Conservation (phyloP, 202 grass and related monocot species). For the Saccharum hybrid region DNA sequence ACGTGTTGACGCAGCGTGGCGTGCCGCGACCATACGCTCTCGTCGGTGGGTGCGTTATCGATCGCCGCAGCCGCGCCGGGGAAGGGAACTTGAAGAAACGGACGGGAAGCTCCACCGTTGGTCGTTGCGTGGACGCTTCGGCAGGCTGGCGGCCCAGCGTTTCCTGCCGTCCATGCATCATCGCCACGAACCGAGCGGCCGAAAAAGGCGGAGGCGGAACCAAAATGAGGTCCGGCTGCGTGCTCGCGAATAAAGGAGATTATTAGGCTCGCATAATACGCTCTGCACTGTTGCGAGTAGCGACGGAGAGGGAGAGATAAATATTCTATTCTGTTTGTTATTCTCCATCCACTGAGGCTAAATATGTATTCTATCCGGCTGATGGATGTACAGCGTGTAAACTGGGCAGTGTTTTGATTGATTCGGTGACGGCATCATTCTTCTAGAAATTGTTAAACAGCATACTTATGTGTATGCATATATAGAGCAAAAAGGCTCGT, state of each 20-base stretch:
- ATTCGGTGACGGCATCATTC: constrained; percentile 29
- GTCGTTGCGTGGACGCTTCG: constrained; percentile 19
- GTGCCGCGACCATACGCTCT: not conserved
- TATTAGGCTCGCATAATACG: not conserved
- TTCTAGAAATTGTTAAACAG: not conserved
- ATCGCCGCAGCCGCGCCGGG: not conserved
- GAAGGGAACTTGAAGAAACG: not conserved
- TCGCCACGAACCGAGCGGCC: not conserved
- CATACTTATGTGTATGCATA: not conserved
- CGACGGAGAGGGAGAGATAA: too few relatives aligned
- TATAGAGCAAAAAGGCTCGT: too few relatives aligned
- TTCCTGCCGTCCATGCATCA: constrained; percentile 15
- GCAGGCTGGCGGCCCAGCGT: not conserved
- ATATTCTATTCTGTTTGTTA: constrained; percentile 10
- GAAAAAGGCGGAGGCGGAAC: too few relatives aligned
- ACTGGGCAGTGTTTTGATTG: not conserved
- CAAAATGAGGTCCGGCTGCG: not conserved
- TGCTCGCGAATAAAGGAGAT: constrained; percentile 18
- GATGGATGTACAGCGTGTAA: constrained; percentile 13
- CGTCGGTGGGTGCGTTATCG: not conserved
- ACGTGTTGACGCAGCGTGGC: not conserved
- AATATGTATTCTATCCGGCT: not conserved
- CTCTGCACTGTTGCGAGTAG: not conserved
- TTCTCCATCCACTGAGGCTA: constrained; percentile 19
- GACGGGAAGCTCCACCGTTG: not conserved